Base-by-base conservation (phyloP, 495 filamentous ascomycete species). In the Penicillium dipodomyicola region DNA sequence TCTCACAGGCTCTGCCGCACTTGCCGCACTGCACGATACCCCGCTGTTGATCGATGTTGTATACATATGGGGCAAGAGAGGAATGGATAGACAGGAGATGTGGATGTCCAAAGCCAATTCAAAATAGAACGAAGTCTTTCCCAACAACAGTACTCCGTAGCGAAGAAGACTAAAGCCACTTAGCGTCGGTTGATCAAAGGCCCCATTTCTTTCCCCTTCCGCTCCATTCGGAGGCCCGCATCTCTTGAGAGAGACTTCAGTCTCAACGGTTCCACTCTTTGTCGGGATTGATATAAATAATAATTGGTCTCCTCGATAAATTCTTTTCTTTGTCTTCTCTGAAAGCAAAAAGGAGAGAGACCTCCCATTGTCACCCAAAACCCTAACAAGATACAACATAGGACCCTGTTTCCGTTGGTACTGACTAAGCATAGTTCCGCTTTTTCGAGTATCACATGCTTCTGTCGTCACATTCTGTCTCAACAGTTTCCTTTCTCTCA, bases 361-460 rank as follows among this genome's bases (percentile, higher is more conserved):
- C 15, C 35, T 39, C 35, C 22, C 22, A 22, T 22, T 23, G 23
- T 23, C 23, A 29, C n/a, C 17, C 22, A 43, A 43, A 43, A 22
- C 17, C 41, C 41, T 43, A n/a, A 20, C 17, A 37, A 49, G 7
- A 22, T 4, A 20, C 17, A 37, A 49, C 4, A 22, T 4, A 22
- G n/a, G 2, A 33, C 41, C 37, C 30, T 20, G 42, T 43, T 32
- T 30, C 17, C 50, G 5, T 37, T 59, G 62, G 56, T 63, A 65
- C 62, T 65, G 62, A 51, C 20, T 63, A 67, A 58, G 45, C 42
- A 10, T 20, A 49, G 45, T 35, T 57, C 42, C 52, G 45, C 35
- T 42, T 57, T 44, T 45, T 19, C 48, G 50, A 42, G 61, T 68
- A 68, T 74, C 72, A 75, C 71, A 73, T 73, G 71, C 64, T 67